Base-by-base conservation (phyloP, 345 rosid species). In the Populus simonii region DNA sequence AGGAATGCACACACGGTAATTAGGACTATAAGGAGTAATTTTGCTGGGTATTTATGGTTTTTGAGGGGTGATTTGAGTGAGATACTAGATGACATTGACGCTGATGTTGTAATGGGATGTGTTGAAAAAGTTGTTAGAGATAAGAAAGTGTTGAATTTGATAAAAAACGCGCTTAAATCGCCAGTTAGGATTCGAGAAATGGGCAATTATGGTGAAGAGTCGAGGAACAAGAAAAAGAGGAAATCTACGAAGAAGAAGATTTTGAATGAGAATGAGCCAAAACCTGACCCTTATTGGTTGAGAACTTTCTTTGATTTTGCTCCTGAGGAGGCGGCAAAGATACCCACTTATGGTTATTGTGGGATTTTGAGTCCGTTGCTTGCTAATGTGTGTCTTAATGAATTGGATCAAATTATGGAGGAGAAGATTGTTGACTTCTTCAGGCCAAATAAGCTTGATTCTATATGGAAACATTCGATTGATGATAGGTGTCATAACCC, bases 211-310 rank as follows among this genome's bases (percentile, higher is more conserved):
- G 70, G 47, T 27, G 85, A 80, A 77, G 90, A 79, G 41, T 83
- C 76, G 84, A 85, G 86, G 22, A 88, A 81, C 78, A 82, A 76
- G 66, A 79, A 79, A 22, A 82, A 71, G 79, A 87, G 84, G 85
- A 79, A 74, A 47, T 85, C 89, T 73, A 92, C 91, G 7, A 92
- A 86, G 80, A 93, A 92, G 87, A 93, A 81, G 87, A 87, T 96
- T 76, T 81, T 93, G 86, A 89, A 77, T 23, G 93, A 89, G 11
- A 89, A 91, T 74, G 98, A 96, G 84, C 97, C 98, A 0, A 96
- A 93, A 75, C 99, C 98, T 2, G 99, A 96, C 84, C 99, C 98
- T 1, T 96, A 90, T 72, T 93, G 99, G 99, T 78, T 93, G 80
- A 83, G 98, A 78, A 91, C 95, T 12, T 96, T 96, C 86, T 93